phyloP scores from a whole-genome alignment of 2,329 filamentous ascomycete genomes.

The Colletotrichum tropicicola region DNA sequence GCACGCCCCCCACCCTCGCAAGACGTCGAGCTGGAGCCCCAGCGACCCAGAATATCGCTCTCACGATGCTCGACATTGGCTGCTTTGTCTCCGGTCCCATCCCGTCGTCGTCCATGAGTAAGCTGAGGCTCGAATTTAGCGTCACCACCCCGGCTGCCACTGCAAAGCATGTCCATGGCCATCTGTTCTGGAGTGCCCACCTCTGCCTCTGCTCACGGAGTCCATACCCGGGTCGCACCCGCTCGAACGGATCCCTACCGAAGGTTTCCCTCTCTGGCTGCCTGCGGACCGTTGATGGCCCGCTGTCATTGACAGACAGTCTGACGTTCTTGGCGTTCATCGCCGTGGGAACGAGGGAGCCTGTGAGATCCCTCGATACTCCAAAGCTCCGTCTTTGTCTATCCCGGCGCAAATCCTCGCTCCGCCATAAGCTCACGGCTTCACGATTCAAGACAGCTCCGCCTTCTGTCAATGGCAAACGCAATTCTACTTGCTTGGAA shows the following conservation, averaged over 20 bases:
- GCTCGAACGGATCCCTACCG: too few relatives aligned
- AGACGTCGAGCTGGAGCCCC: background rate
- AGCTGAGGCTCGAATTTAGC: constrained; percentile 13
- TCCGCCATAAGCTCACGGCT: background rate
- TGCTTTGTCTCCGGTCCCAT: too few relatives aligned
- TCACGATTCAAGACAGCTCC: background rate
- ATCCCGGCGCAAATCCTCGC: background rate
- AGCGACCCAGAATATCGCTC: background rate
- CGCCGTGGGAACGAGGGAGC: background rate
- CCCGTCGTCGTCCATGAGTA: constrained; percentile 6
- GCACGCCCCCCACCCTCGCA: background rate
- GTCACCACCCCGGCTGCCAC: background rate
- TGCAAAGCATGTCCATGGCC: background rate
- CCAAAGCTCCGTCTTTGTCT: background rate
- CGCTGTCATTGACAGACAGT: background rate
- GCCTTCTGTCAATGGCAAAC: background rate
- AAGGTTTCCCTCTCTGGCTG: background rate
- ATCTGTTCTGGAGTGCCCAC: too few relatives aligned
- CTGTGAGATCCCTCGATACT: background rate
- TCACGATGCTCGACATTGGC: constrained; percentile 5
- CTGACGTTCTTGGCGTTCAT: background rate
- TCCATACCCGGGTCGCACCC: too few relatives aligned
- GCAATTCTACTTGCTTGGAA: too few relatives aligned
- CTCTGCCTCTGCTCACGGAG: too few relatives aligned
- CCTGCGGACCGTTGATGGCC: background rate